A percentile compares a stretch with the other conserved stretches of the same genome.
phyloP scores from a whole-genome alignment of 1,284 basidiomycete species.

The Cryptococcus sp. region DNA sequence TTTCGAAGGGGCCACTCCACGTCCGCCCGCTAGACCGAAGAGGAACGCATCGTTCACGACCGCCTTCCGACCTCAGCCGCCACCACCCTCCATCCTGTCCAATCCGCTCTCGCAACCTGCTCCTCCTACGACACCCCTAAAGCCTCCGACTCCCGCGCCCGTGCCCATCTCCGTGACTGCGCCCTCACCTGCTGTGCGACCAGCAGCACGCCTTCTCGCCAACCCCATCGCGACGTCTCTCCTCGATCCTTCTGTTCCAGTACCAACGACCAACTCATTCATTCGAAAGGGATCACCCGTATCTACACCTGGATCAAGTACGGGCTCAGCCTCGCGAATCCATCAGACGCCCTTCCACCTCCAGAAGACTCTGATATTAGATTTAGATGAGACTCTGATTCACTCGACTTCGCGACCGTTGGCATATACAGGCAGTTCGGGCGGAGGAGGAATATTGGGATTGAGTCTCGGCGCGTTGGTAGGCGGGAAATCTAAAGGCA shows the following conservation, averaged over 20 bases:
- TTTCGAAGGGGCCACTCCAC: neutral
- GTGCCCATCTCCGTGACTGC: conserved; percentile 5
- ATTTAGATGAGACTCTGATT: conserved; percentile 96
- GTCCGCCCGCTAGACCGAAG: neutral
- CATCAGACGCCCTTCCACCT: conserved; percentile 68
- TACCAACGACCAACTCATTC: conserved; percentile 16
- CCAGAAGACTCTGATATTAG: conserved; percentile 90
- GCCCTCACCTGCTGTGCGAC: neutral
- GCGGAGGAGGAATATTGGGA: conserved; percentile 62
- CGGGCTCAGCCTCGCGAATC: conserved; percentile 19
- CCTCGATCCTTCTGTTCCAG: conserved; percentile 50
- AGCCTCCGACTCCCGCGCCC: conserved; percentile 5
- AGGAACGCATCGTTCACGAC: neutral
- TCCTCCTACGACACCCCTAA: conserved; percentile 12
- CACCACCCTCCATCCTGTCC: conserved; percentile 27
- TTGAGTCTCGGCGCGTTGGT: conserved; percentile 59
- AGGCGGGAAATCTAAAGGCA: conserved; percentile 60
- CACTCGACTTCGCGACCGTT: conserved; percentile 87
- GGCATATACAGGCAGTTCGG: conserved; percentile 53
- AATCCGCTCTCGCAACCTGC: conserved; percentile 21
- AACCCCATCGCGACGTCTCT: conserved; percentile 46
- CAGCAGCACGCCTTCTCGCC: conserved; percentile 36
- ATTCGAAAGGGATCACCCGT: conserved; percentile 15
- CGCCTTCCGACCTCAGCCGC: conserved; percentile 3
- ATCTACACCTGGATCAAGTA: neutral